Evolutionary conservation across 129 eudicot species (phyloP).

Genomic region (Artemisia tridentata): DNA sequence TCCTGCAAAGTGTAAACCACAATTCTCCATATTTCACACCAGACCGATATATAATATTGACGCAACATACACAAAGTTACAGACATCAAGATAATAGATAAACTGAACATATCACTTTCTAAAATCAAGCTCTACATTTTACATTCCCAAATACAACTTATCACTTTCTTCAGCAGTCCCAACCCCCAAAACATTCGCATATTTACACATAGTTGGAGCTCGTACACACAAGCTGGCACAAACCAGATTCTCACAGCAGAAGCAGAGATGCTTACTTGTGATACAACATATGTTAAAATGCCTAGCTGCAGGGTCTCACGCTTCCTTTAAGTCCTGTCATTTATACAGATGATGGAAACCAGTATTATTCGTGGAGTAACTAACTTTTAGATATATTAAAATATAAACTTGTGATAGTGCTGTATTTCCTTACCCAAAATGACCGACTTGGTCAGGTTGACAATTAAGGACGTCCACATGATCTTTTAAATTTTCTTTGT

Average conservation of each 20-base stretch:
- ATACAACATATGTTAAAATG: slow-evolving; percentile 31
- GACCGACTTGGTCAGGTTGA: slow-evolving; percentile 45
- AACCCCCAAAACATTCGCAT: slow-evolving; percentile 17
- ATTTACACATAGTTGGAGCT: slow-evolving; percentile 35
- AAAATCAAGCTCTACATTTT: slow-evolving; percentile 26
- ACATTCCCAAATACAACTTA: slow-evolving; percentile 20
- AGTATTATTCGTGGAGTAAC: neutral
- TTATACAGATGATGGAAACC: neutral
- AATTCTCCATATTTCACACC: neutral
- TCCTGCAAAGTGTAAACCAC: neutral
- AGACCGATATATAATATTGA: neutral
- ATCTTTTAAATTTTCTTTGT: slow-evolving; percentile 45
- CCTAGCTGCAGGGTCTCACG: slow-evolving; percentile 18
- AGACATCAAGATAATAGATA: neutral
- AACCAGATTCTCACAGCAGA: slow-evolving; percentile 29
- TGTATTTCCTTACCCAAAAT: slow-evolving; percentile 37
- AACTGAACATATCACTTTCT: neutral
- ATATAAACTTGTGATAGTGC: neutral
- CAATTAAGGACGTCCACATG: slow-evolving; percentile 31
- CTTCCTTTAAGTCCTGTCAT: slow-evolving; percentile 36
- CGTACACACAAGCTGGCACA: slow-evolving; percentile 25
- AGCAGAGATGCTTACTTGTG: slow-evolving; percentile 32
- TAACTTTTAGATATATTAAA: neutral
- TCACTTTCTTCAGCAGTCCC: slow-evolving; percentile 19
- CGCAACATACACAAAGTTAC: slow-evolving; percentile 2